Conservation (phyloP, 108 stramenopile genomes). For the Schizochytrium sp. region DNA sequence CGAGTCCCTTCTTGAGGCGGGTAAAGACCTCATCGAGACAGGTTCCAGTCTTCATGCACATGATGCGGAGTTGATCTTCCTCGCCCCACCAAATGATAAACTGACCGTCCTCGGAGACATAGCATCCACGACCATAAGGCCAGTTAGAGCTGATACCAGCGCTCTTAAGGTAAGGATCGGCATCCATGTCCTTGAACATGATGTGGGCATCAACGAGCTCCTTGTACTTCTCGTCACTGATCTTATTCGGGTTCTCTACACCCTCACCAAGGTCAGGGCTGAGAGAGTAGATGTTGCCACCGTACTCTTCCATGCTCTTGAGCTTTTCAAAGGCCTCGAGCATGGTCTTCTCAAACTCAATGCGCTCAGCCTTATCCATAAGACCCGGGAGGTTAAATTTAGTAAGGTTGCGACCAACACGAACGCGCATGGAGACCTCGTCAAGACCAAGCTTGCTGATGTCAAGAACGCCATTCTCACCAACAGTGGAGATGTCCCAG, state of each 20-base stretch:
- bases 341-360: conserved; percentile 76
- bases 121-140: conserved; percentile 80
- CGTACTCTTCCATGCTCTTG: conserved; percentile 68
- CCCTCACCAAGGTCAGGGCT: conserved; percentile 76
- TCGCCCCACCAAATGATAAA: conserved; percentile 81
- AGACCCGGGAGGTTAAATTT: conserved; percentile 76
- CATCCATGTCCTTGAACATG: conserved; percentile 76
- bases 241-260: conserved; percentile 74
- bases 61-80: conserved; percentile 81
- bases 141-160: conserved; percentile 77
- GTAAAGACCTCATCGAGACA: conserved; percentile 74
- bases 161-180: conserved; percentile 77
- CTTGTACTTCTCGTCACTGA: conserved; percentile 75
- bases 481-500: conserved; percentile 69
- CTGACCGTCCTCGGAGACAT: conserved; percentile 76
- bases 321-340: conserved; percentile 75
- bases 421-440: conserved; percentile 79
- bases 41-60: conserved; percentile 80
- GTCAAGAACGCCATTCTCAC: conserved; percentile 72
- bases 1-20: conserved; percentile 75
- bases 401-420: conserved; percentile 76
- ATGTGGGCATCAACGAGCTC: conserved; percentile 73
- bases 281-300: conserved; percentile 73
- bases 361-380: conserved; percentile 77
- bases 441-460: conserved; percentile 71